Base-by-base conservation (phyloP, 148 eudicot species). In the Beta vulgaris region DNA sequence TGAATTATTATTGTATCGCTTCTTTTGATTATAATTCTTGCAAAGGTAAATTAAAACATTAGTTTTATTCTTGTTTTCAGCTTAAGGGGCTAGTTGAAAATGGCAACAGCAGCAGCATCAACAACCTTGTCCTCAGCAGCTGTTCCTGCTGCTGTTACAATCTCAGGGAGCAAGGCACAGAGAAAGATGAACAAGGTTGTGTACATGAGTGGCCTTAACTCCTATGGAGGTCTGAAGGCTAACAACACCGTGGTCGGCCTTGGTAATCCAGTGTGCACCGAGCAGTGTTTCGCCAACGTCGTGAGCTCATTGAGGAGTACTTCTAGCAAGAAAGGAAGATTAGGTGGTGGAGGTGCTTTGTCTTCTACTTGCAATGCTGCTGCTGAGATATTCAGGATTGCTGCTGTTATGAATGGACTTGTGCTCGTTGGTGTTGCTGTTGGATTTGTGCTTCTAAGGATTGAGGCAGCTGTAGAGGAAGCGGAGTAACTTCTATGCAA, bases 351-450 rank as follows among this genome's bases (percentile, higher is more conserved):
- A 0, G 83, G 90, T 9, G 80, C 82, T 2, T 68, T 83, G 18
- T 65, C 81, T 4, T 70, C 85, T 8, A 79, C 82, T 1, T 83
- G 88, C 25, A 83, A 73, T 70, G 90, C 86, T 21, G 87, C 87
- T 0, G 77, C 23, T 43, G 90, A 87, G 84, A 87, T 87, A 2
- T 87, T 87, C 84, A 83, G 53, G 82, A 87, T 87, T 44, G 88
- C 88, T 12, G 86, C 85, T 0, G 67, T 87, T 37, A 83, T 85
- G 90, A 87, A 82, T 48, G 88, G 87, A 6, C 86, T 87, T 65
- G 67, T 61, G 2, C 85, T 87, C 15, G 84, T 85, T 21, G 90
- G 88, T 26, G 90, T 87, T 28, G 90, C 88, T 9, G 79, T 87
- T 48, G 90, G 90, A 4, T 87, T 87, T 59, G 82, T 85, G 65